Percentiles rank a stretch among this genome's conserved stretches.
Evolutionary conservation across 2,329 filamentous ascomycete genomes (phyloP).

Genomic region (Aspergillus oerlinghausenensis): DNA sequence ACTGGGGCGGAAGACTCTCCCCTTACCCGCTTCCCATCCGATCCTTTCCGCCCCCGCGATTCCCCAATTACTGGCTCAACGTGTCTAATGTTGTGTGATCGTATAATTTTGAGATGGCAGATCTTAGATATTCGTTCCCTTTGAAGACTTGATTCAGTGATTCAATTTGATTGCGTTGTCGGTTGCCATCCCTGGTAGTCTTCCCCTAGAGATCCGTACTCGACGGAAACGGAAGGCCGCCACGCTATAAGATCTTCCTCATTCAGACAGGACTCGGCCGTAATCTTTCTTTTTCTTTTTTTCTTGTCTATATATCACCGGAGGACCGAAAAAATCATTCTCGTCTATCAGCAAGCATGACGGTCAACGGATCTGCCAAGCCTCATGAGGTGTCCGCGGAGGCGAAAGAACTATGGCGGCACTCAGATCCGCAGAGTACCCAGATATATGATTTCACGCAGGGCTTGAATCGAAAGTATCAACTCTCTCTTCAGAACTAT

Average conservation of each 20-base stretch:
- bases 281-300: not conserved
- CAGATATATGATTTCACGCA: conserved; percentile 69
- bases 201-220: not conserved
- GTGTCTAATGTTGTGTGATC: not conserved
- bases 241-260: not conserved
- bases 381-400: conserved; percentile 1
- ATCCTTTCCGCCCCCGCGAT: conserved; percentile 8
- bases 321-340: not conserved
- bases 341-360: conserved; percentile 3
- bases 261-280: not conserved
- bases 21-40: conserved; percentile 1
- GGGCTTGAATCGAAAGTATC: conserved; percentile 63
- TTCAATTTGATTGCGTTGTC: not conserved
- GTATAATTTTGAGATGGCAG: not conserved
- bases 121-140: not conserved
- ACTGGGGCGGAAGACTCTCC: not conserved
- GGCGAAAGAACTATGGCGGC: conserved; percentile 62
- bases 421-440: conserved; percentile 62
- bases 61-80: not conserved
- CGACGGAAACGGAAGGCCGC: not conserved
- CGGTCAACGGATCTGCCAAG: conserved; percentile 7
- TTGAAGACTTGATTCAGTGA: not conserved
- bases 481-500: conserved; percentile 61
- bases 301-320: not conserved
- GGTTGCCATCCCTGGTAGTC: not conserved